Percentiles rank a stretch among this genome's conserved stretches.
Evolutionary conservation across 1,139 yeast species (phyloP).

Genomic region (Sugiyamaella xylanicola): DNA sequence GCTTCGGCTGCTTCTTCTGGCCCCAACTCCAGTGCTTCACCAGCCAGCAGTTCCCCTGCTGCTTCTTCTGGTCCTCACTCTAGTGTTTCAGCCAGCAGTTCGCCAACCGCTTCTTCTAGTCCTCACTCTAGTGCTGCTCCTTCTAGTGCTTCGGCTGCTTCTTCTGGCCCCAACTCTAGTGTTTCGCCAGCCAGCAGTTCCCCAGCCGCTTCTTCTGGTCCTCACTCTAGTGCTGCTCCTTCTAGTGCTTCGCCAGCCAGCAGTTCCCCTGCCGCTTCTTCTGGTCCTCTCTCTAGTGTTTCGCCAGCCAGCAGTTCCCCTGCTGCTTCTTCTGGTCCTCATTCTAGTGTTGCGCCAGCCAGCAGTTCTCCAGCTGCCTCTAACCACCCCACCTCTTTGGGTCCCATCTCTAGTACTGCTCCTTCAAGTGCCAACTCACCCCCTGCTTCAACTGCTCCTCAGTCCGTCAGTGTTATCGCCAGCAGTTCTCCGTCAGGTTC

Average conservation of each 20-base stretch:
- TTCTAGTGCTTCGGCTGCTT: constrained; percentile 3
- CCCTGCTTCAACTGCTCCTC: not conserved
- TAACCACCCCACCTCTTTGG: not conserved
- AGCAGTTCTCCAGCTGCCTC: not conserved
- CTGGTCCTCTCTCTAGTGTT: not conserved
- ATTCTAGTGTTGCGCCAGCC: not conserved
- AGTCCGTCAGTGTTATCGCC: too few relatives aligned
- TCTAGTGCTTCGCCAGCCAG: too few relatives aligned
- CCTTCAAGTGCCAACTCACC: not conserved
- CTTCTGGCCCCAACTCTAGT: not conserved
- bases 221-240: too few relatives aligned
- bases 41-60: constrained; percentile 1
- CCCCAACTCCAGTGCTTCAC: not conserved
- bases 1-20: not conserved
- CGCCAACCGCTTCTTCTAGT: too few relatives aligned
- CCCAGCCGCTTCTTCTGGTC: not conserved
- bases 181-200: too few relatives aligned
- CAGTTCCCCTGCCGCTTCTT: not conserved
- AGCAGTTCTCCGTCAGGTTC: too few relatives aligned
- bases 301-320: not conserved
- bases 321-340: not conserved
- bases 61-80: not conserved
- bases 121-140: too few relatives aligned
- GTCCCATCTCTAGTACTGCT: not conserved
- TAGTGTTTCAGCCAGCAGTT: too few relatives aligned